Evolutionary conservation across 148 eudicot species (phyloP), one percentile per base, ranked within the genome.

Genomic region (Cornus florida): DNA sequence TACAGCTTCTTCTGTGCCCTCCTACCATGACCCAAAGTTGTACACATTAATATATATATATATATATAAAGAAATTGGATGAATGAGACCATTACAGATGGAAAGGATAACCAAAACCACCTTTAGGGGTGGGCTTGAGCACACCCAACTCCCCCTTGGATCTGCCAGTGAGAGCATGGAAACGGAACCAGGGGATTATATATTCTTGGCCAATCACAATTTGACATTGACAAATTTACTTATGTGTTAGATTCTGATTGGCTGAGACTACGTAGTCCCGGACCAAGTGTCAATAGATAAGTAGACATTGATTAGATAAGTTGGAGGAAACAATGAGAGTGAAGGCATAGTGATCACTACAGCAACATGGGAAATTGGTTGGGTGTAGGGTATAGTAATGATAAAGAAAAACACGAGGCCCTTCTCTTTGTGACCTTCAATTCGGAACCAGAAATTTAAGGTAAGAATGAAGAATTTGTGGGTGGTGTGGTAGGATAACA

Each of bases 261-360:
- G 28, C 1, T 1, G 1, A 1, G 28, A 28, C 28, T 28, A 28
- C 28, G 28, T 28, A 28, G 1, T 1, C 0, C 28, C 28, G 28
- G 28, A 28, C 28, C 28, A 28, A 28, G 28, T 28, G 28, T 28
- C 28, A 28, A 28, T 28, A 28, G 28, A 28, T 28, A 28, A 28
- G 28, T 28, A 28, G 28, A 28, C 28, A 28, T 28, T 28, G 28
- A 28, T 28, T 28, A 28, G 28, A 28, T 28, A 28, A 28, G 28
- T 28, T 28, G 28, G 28, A 28, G 28, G 28, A 28, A 28, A 28
- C 71, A 70, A 53, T 56, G 32, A n/a, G 60, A 43, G 73, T 12
- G 57, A 78, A 83, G 79, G 82, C 83, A 79, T 82, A 83, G 74
- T 84, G 31, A 73, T 80, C 87, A 87, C 87, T 80, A 70, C 59